Evolutionary conservation across 2,329 filamentous ascomycete genomes (phyloP).

Genomic region (Drechslerella dactyloides): DNA sequence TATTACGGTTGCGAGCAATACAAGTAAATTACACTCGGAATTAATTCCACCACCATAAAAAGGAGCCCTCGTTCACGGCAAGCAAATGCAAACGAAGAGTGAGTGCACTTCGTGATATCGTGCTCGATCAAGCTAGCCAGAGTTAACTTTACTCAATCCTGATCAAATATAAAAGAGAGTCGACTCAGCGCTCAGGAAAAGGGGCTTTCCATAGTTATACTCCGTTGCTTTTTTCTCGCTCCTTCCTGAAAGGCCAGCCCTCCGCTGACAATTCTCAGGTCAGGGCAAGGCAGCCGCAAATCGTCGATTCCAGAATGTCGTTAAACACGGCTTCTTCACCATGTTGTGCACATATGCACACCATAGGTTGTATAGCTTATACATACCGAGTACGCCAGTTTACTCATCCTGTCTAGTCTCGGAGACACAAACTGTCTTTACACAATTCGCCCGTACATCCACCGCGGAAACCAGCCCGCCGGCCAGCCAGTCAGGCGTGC

Average conservation of each 20-base stretch:
- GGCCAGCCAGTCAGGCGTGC: neutral
- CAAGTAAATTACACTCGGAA: neutral
- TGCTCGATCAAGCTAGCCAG: too few species aligned
- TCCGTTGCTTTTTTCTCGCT: conserved; percentile 24
- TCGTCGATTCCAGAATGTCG: conserved; percentile 13
- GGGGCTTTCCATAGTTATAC: conserved; percentile 7
- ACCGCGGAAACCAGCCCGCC: too few species aligned
- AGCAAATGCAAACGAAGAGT: neutral
- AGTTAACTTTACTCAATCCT: too few species aligned
- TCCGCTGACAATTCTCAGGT: neutral
- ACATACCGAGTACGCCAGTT: too few species aligned
- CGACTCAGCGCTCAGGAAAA: conserved; percentile 29
- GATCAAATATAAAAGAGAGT: neutral
- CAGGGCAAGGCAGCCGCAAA: neutral
- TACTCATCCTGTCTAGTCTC: too few species aligned
- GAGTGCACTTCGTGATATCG: too few species aligned
- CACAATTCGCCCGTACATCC: too few species aligned
- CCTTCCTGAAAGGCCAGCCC: conserved; percentile 43
- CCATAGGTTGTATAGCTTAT: too few species aligned
- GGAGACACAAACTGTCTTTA: too few species aligned
- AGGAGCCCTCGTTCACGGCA: too few species aligned
- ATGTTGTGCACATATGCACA: too few species aligned
- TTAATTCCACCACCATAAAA: neutral
- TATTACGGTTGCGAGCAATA: conserved; percentile 24
- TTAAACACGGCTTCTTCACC: conserved; percentile 7